Percentiles rank a stretch among this genome's conserved stretches.
Evolutionary conservation across 2,329 filamentous ascomycete species (phyloP).

Genomic region (Plenodomus biglobosus): DNA sequence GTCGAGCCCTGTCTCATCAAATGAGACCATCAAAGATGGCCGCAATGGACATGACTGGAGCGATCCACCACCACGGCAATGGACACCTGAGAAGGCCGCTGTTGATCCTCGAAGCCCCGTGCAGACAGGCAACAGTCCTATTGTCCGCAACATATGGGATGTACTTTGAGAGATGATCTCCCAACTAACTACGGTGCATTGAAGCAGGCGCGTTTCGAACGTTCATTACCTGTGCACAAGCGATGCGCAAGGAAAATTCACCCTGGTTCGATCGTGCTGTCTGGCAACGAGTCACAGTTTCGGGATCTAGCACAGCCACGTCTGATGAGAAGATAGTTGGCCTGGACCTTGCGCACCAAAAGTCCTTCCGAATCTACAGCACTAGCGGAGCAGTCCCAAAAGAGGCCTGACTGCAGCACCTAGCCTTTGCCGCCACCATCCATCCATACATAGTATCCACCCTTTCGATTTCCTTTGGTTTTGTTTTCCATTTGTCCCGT

Average conservation of each 20-base stretch:
- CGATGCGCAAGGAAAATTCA: not conserved
- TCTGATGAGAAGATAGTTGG: no score
- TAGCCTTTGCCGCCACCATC: conserved; percentile 1
- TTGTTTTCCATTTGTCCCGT: conserved; percentile 4
- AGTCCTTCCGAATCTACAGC: no score
- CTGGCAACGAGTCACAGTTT: not conserved
- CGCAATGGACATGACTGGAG: conserved; percentile 33
- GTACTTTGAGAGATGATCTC: conserved; percentile 57
- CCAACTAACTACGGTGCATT: not conserved
- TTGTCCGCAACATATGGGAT: conserved; percentile 76
- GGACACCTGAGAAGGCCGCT: conserved; percentile 60
- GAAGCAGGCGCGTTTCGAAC: not conserved
- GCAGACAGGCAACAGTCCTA: conserved; percentile 71
- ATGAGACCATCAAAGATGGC: conserved; percentile 36
- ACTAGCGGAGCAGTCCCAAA: no score
- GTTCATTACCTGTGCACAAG: not conserved
- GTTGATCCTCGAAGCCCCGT: conserved; percentile 73
- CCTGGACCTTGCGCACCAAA: no score
- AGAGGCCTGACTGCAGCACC: not conserved
- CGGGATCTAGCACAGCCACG: not conserved
- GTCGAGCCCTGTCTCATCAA: conserved; percentile 34
- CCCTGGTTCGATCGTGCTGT: not conserved
- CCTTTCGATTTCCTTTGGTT: conserved; percentile 9
- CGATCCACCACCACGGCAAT: conserved; percentile 26
- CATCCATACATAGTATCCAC: not conserved